Percentiles rank a stretch among this genome's conserved stretches.
These are phyloP conservation scores for Cordyceps cicadae DNA, from an alignment of 2,329 filamentous ascomycete genomes.

Conservation along the genomic window DNA sequence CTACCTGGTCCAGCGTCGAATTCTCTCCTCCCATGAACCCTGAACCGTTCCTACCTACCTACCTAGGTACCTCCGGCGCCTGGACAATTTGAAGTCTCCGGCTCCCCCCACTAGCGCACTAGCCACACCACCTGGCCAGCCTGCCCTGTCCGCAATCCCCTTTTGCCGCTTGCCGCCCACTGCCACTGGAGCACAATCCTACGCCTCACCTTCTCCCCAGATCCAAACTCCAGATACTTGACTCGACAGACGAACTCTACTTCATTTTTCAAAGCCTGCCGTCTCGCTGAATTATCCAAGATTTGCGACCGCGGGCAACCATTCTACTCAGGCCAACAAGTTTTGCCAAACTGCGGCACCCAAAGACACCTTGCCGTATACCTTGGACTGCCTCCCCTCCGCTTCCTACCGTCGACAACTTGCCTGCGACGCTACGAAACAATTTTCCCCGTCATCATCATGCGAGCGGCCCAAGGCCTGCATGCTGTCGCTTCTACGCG, in stretches of 20 bases:
- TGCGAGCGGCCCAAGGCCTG: conserved; percentile 33
- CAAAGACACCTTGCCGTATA: not conserved
- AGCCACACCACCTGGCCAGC: conserved; percentile 10
- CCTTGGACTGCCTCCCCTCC: not conserved
- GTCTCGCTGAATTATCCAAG: not conserved
- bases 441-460: conserved; percentile 22
- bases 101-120: not conserved
- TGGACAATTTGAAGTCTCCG: not conserved
- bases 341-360: not conserved
- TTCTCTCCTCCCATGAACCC: not conserved
- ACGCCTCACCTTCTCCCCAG: not conserved
- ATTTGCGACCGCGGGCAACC: not conserved
- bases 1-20: not conserved
- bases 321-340: not conserved
- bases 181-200: not conserved
- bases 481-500: conserved; percentile 26
- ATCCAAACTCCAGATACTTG: not conserved
- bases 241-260: not conserved
- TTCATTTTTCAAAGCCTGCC: not conserved
- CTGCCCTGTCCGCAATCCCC: not conserved
- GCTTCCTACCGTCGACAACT: conserved; percentile 1
- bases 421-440: conserved; percentile 5
- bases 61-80: no score
- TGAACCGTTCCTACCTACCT: not conserved
- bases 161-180: conserved; percentile 4